These are phyloP conservation scores for Dictyostelium purpureum DNA, from an alignment of 78 protist species.

Conservation along the genomic window DNA sequence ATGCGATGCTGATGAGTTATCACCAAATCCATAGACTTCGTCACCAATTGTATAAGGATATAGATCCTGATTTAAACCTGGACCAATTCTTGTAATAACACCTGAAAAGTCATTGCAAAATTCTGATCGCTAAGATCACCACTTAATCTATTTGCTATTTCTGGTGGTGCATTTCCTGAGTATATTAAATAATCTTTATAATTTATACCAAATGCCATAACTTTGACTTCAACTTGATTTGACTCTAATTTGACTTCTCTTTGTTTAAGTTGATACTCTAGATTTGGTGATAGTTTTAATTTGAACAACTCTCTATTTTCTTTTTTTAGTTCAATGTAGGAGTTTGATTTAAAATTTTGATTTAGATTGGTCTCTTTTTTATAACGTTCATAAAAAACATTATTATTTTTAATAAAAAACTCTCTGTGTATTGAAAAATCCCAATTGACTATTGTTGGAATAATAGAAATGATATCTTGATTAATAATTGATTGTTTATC, in stretches of 20 bases:
- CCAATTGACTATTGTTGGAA: no score
- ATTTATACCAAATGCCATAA: slow-evolving; percentile 14
- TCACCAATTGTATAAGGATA: slow-evolving; percentile 59
- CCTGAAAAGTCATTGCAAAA: slow-evolving; percentile 65
- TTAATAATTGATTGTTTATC: slow-evolving; percentile 1
- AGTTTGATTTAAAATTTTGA: not conserved
- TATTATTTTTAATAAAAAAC: not conserved
- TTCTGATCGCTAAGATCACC: not conserved
- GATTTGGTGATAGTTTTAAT: not conserved
- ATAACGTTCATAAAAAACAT: not conserved
- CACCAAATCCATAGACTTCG: slow-evolving; percentile 18
- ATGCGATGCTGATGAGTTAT: not conserved
- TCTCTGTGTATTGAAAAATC: not conserved
- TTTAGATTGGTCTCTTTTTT: not conserved
- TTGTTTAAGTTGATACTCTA: not conserved
- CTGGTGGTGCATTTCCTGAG: not conserved
- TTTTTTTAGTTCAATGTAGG: no score
- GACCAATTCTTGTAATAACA: slow-evolving; percentile 1
- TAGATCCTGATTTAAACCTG: not conserved
- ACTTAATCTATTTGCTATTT: not conserved
- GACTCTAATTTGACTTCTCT: not conserved
- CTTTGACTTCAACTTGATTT: slow-evolving; percentile 9
- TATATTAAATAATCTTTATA: slow-evolving; percentile 24
- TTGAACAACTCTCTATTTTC: not conserved
- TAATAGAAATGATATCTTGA: not conserved